Evolutionary conservation across 257 asterid genomes (phyloP).

Genomic region (Perilla frutescens): DNA sequence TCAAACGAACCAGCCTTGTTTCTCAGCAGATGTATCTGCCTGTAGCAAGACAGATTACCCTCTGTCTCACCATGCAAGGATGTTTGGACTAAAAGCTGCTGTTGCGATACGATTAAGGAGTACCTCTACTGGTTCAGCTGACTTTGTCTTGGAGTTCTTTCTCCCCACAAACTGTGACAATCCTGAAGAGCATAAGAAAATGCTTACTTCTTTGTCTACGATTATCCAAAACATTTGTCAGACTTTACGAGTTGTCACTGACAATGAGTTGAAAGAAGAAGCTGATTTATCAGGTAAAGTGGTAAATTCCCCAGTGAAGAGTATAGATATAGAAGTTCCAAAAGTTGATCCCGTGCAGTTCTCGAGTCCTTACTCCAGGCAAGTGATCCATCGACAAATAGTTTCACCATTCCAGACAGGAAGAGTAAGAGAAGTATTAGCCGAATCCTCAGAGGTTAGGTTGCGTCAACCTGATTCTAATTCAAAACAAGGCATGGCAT

Average conservation of each 20-base stretch:
- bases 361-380: conserved; percentile 30
- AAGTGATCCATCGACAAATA: conserved; percentile 37
- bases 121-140: conserved; percentile 60
- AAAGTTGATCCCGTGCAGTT: conserved; percentile 32
- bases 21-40: conserved; percentile 73
- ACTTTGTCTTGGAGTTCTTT: conserved; percentile 88
- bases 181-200: conserved; percentile 64
- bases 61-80: conserved; percentile 88
- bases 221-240: conserved; percentile 67
- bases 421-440: conserved; percentile 31
- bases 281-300: conserved; percentile 32
- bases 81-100: conserved; percentile 80
- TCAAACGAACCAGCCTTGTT: conserved; percentile 77
- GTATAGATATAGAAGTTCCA: conserved; percentile 31
- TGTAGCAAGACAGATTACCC: conserved; percentile 82
- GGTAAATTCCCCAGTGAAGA: conserved; percentile 30
- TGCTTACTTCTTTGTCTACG: conserved; percentile 74
- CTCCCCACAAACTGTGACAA: conserved; percentile 65
- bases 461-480: conserved; percentile 43
- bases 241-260: conserved; percentile 72
- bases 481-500: conserved; percentile 43
- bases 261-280: conserved; percentile 73
- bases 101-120: conserved; percentile 90
- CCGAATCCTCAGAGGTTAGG: conserved; percentile 34
- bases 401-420: conserved; percentile 44